These are phyloP conservation scores for Quambalaria eucalypti DNA, from an alignment of 1,284 basidiomycete genomes.

Conservation along the genomic window DNA sequence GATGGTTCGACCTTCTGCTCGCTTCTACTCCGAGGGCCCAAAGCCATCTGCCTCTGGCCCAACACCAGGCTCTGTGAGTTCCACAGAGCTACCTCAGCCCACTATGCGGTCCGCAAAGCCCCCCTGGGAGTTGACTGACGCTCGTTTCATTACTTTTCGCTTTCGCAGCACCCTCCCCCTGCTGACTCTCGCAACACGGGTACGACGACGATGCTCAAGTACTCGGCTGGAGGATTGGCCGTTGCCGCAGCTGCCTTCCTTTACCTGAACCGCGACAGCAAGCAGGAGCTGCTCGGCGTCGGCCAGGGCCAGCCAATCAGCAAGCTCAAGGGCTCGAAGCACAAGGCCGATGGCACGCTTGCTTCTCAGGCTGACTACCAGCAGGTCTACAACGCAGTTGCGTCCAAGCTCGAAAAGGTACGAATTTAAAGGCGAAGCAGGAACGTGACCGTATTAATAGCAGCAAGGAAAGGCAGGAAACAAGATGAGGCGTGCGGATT, in stretches of 20 bases:
- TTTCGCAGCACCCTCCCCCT: neutral
- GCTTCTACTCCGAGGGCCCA: neutral
- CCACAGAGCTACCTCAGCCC: neutral
- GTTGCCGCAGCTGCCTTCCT: slow-evolving; percentile 4
- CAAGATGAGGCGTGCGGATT: too few species aligned
- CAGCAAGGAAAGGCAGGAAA: slow-evolving; percentile 2
- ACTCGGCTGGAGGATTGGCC: neutral
- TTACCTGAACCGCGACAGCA: slow-evolving; percentile 6
- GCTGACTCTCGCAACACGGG: neutral
- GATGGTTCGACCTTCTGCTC: neutral
- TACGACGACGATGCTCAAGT: neutral
- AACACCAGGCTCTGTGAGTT: neutral
- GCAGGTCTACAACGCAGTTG: slow-evolving; percentile 44
- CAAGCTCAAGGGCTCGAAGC: slow-evolving; percentile 6
- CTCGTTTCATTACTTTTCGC: neutral
- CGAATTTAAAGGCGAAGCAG: neutral
- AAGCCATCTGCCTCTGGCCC: neutral
- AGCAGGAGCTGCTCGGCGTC: slow-evolving; percentile 6
- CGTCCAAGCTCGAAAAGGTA: slow-evolving; percentile 29
- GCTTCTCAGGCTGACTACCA: slow-evolving; percentile 34
- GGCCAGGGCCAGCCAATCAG: neutral
- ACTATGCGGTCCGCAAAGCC: neutral
- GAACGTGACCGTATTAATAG: slow-evolving; percentile 16
- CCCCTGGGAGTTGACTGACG: neutral
- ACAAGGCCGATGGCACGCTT: neutral